These are phyloP conservation scores for Adansonia madagascariensis DNA, from an alignment of 441 rosid genomes.

Conservation along the genomic window DNA sequence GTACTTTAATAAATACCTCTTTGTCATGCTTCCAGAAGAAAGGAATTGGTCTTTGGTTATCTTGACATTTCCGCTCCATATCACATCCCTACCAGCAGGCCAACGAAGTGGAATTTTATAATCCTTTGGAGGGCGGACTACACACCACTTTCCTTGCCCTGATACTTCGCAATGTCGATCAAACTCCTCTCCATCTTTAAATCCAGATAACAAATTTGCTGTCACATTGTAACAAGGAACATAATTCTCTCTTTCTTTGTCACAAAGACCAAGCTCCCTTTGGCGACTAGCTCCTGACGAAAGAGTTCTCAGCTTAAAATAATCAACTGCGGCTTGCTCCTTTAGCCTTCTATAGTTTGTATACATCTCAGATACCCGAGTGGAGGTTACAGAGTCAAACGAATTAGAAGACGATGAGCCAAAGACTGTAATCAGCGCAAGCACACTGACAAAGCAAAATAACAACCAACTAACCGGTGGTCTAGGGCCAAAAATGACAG, in stretches of 20 bases:
- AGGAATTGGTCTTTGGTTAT: conserved; percentile 93
- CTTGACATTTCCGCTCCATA: conserved; percentile 95
- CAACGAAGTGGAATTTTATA: conserved; percentile 90
- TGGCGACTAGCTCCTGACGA: conserved; percentile 55
- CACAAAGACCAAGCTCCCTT: conserved; percentile 71
- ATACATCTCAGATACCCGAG: conserved; percentile 58
- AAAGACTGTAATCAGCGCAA: conserved; percentile 67
- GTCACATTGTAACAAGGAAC: conserved; percentile 91
- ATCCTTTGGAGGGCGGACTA: conserved; percentile 90
- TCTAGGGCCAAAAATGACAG: conserved; percentile 66
- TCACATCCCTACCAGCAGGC: conserved; percentile 94
- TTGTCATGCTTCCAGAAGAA: conserved; percentile 95
- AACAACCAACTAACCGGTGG: conserved; percentile 69
- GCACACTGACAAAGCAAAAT: conserved; percentile 62
- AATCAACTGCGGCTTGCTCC: conserved; percentile 85
- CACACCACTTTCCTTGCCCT: conserved; percentile 54
- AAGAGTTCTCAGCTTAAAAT: conserved; percentile 72
- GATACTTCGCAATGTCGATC: conserved; percentile 87
- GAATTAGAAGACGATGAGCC: conserved; percentile 65
- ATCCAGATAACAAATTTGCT: conserved; percentile 69
- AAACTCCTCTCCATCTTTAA: conserved; percentile 80
- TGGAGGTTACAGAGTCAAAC: conserved; percentile 52
- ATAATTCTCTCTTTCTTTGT: conserved; percentile 82
- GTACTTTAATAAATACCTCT: conserved; percentile 51
- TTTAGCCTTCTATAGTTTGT: conserved; percentile 82